Percentiles rank a stretch among this genome's conserved stretches.
phyloP scores from a whole-genome alignment of 768 basidiomycete species.

The Suillus decipiens region DNA sequence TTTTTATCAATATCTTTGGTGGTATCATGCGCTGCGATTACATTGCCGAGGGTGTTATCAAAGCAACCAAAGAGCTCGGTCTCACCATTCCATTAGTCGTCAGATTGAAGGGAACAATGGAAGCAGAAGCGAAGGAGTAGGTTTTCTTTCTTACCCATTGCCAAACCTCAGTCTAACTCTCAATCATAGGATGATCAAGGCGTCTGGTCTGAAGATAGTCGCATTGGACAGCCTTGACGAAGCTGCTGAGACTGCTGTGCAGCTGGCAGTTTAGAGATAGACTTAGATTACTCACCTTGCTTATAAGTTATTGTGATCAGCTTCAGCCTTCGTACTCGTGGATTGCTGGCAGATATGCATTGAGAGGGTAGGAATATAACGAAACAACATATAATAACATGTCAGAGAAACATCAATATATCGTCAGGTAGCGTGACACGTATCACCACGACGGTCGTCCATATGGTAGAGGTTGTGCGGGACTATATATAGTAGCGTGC shows the following conservation, averaged over 20 bases:
- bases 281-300: slow-evolving; percentile 5
- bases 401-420: slow-evolving; percentile 33
- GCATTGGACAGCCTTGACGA: slow-evolving; percentile 93
- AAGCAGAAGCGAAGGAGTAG: slow-evolving; percentile 91
- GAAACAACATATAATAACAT: slow-evolving; percentile 20
- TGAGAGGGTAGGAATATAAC: slow-evolving; percentile 7
- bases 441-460: slow-evolving; percentile 34
- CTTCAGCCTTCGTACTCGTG: too few species aligned
- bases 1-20: slow-evolving; percentile 98
- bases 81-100: slow-evolving; percentile 89
- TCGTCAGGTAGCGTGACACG: slow-evolving; percentile 20
- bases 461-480: slow-evolving; percentile 23
- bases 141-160: slow-evolving; percentile 29
- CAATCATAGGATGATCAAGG: slow-evolving; percentile 78
- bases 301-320: slow-evolving; percentile 5
- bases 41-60: slow-evolving; percentile 97
- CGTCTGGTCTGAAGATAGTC: slow-evolving; percentile 91
- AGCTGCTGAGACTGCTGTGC: slow-evolving; percentile 80
- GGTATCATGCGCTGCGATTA: slow-evolving; percentile 99
- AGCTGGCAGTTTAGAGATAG: slow-evolving; percentile 49
- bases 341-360: slow-evolving; percentile 3
- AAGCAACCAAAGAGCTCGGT: slow-evolving; percentile 89
- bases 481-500: slow-evolving; percentile 32
- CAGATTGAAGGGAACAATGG: slow-evolving; percentile 95
- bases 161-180: slow-evolving; percentile 12